These are phyloP conservation scores for Kodamaea nitidulidarum DNA, from an alignment of 805 yeast genomes.

Conservation along the genomic window DNA sequence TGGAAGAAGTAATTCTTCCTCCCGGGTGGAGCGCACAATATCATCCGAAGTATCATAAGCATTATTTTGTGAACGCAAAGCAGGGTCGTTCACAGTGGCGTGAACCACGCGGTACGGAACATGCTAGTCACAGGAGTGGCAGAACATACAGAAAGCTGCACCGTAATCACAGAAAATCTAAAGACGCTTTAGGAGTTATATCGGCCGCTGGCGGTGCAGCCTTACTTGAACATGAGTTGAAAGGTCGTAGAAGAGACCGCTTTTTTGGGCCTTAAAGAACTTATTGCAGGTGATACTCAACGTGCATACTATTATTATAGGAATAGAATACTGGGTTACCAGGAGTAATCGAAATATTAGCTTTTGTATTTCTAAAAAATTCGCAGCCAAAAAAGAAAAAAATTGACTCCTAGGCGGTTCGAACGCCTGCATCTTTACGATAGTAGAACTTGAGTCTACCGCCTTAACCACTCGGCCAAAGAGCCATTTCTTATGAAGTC, in stretches of 20 bases:
- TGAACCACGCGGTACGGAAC: constrained; percentile 11
- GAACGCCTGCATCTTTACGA: constrained; percentile 6
- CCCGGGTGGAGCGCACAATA: constrained; percentile 33
- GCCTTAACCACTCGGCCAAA: constrained; percentile 5
- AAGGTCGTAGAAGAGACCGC: neutral
- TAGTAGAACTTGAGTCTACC: constrained; percentile 5
- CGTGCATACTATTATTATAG: no score
- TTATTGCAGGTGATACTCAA: no score
- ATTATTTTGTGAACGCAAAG: constrained; percentile 22
- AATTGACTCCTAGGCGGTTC: constrained; percentile 6
- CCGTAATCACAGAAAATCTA: no score
- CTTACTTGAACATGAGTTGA: neutral
- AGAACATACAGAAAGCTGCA: no score
- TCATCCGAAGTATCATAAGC: constrained; percentile 29
- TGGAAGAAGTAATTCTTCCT: constrained; percentile 14
- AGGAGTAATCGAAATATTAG: no score
- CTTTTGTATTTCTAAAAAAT: no score
- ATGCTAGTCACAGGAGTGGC: no score
- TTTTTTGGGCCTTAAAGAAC: neutral
- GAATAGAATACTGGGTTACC: no score
- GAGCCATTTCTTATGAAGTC: constrained; percentile 1
- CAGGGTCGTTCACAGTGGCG: constrained; percentile 33
- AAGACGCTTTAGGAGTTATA: neutral
- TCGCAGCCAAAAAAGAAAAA: neutral
- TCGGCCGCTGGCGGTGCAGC: neutral